Base-by-base conservation (phyloP, 2,329 filamentous ascomycete species). In the Setomelanomma holmii region DNA sequence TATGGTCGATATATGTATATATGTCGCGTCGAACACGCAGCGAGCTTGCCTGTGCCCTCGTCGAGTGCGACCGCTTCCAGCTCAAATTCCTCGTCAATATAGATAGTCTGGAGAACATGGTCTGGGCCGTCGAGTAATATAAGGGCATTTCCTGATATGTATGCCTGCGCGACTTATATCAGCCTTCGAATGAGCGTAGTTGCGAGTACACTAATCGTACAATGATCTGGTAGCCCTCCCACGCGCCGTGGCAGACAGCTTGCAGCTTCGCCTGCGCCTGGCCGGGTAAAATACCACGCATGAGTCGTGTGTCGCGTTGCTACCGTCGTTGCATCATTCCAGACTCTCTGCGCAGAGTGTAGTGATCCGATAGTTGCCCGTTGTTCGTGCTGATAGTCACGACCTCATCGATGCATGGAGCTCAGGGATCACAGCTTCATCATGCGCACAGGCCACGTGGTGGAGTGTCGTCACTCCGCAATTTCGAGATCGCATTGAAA, bases 71-170 rank as follows among this genome's bases (percentile, higher is more conserved):
- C 85, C 22, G 91, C 89, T 58, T 91, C 84, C 22, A 98, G 81
- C 20, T 86, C 81, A 14, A 79, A 75, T 36, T 82, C 79, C 60
- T 90, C 86, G 67, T 96, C 89, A 68, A 95, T 87, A 78, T 96
- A 96, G 62, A 96, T 89, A 4, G 93, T 97, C 75, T 99, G 95
- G 27, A 96, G 77, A 58, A 97, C 85, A 48, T 84, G 84, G 56
- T 88, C 82, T 45, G 90, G 84, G 44, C 86, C 89, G 68, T 86
- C 84, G 63, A 98, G 86, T 66, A 99, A 88, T 46, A 95, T 86
- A 60, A 98, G 85, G 56, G 91, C 91, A 75, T 89, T 90, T 67
- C 93, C 93, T 54, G 90, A 95, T 61, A 97, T 89, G 77, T 98
- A 99, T 45, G 86, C 86, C 91, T 96, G 56, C 4, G 27, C 16